Evolutionary conservation across 257 asterid species (phyloP).

Genomic region (Solanum verrucosum): DNA sequence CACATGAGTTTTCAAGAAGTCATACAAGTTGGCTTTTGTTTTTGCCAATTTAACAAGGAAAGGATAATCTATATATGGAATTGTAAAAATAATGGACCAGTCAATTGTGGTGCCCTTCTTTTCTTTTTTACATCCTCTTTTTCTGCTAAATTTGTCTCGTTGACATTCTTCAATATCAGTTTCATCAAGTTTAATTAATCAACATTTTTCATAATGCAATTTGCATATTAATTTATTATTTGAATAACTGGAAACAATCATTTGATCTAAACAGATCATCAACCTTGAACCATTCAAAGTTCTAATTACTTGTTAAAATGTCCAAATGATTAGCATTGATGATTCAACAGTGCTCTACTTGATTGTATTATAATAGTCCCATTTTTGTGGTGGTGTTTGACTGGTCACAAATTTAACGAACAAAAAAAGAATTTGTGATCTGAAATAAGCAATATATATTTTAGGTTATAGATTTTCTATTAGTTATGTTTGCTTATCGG

Average conservation of each 20-base stretch:
- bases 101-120: neutral
- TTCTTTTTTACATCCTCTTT: neutral
- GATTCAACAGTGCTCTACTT: neutral
- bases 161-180: neutral
- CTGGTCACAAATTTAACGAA: neutral
- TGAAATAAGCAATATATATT: neutral
- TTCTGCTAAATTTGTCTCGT: neutral
- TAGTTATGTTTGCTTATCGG: neutral
- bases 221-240: neutral
- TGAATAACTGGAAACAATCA: neutral
- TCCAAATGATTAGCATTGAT: neutral
- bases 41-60: neutral
- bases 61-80: neutral
- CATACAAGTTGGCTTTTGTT: neutral
- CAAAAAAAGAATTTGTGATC: neutral
- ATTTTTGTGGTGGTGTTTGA: neutral
- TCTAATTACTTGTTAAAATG: neutral
- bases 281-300: neutral
- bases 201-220: neutral
- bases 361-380: neutral
- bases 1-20: neutral
- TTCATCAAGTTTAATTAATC: neutral
- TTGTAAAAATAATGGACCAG: neutral
- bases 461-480: neutral
- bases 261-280: neutral